Evolutionary conservation across 495 filamentous ascomycete genomes (phyloP), one percentile per base, ranked within the genome.

Genomic region (Trichoderma asperelloides): DNA sequence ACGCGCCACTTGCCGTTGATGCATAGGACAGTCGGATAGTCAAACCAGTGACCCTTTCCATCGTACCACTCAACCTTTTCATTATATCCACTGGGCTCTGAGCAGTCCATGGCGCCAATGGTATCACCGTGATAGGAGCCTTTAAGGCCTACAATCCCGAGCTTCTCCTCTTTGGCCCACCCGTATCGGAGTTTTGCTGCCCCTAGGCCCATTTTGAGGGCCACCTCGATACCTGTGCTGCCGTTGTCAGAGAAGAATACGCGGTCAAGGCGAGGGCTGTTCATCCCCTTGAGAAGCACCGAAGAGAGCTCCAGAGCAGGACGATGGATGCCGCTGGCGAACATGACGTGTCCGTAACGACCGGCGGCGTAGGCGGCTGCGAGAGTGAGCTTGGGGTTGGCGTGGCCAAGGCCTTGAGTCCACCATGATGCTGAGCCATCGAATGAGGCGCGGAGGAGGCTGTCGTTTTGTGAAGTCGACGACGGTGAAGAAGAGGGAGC

Each of bases 311-410:
- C 74, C 1, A 92, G 74, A 0, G 89, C 90, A 0, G 90, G 90
- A 68, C 89, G 82, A 66, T 93, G 89, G 21, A 91, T 80, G 2
- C 87, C 84, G 0, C 85, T 85, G 0, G 90, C 87, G 70, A 93
- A 92, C 88, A 92, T 93, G 28, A 93, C 89, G 74, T 93, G 90
- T 2, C 90, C 90, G 70, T 93, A 93, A 28, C 90, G 83, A n/a
- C 90, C 89, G 3, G 90, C 88, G 1, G 90, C 90, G 72, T 92
- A 89, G 2, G 90, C 89, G 4, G 89, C 89, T 0, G 88, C 84
- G 7, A 92, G 81, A 9, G 88, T 79, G 6, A 93, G 79, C 0
- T 78, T 74, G 0, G 88, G 85, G 69, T 89, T 90, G 16, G 85
- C 88, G 70, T 93, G 90, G 9, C 90, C 90, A 6, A 93, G 80